Conservation (phyloP, 495 filamentous ascomycete genomes). For the Aspergillus ostianus region DNA sequence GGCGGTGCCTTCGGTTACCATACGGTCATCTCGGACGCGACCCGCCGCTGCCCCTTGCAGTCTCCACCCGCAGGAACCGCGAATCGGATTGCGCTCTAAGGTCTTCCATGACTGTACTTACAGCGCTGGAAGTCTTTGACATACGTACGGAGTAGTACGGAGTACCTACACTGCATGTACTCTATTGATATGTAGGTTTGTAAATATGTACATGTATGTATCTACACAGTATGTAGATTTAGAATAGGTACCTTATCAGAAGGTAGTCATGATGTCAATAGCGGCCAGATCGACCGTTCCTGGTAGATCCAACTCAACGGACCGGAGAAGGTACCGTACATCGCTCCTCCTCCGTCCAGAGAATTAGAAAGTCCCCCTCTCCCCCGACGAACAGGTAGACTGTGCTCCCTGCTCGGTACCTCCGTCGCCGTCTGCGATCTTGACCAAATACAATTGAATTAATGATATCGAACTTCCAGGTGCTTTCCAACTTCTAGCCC, state of each 20-base stretch:
- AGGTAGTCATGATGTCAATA: too few species aligned
- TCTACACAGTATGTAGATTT: too few species aligned
- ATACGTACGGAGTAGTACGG: too few species aligned
- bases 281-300: neutral
- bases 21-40: conserved; percentile 18
- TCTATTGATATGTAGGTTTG: too few species aligned
- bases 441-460: too few species aligned
- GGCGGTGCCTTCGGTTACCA: conserved; percentile 10
- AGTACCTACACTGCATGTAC: too few species aligned
- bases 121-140: too few species aligned
- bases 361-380: too few species aligned
- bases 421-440: too few species aligned
- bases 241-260: too few species aligned
- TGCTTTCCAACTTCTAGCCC: conserved; percentile 1
- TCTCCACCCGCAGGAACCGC: conserved; percentile 16
- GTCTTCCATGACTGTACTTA: conserved; percentile 13
- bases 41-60: conserved; percentile 20
- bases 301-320: neutral
- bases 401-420: neutral
- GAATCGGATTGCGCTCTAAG: conserved; percentile 14
- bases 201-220: too few species aligned
- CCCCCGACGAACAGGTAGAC: neutral
- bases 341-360: neutral
- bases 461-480: neutral
- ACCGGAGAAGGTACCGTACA: neutral